A percentile compares a stretch with the other conserved stretches of the same genome.
Conservation (phyloP, 1,284 basidiomycete species). For the Cryptococcus deneoformans region DNA sequence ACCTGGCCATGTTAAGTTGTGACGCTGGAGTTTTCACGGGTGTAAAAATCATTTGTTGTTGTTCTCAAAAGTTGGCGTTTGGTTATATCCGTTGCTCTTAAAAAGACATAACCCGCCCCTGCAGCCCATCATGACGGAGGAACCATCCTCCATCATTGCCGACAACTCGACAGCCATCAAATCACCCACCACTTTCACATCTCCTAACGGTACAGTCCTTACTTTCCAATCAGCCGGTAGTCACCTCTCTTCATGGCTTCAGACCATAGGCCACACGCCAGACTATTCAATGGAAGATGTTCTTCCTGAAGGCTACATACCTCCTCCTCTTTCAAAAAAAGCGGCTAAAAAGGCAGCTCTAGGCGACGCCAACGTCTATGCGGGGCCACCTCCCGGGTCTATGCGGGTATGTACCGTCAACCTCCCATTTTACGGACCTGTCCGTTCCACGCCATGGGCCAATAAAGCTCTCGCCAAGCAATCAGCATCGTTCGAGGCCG, state of each 20-base stretch:
- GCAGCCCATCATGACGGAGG: too few species aligned
- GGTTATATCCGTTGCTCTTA: too few species aligned
- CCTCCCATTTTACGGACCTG: conserved; percentile 2
- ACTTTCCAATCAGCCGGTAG: conserved; percentile 10
- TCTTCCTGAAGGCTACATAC: background rate
- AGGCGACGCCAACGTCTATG: background rate
- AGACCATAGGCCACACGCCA: conserved; percentile 7
- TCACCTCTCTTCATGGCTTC: conserved; percentile 5
- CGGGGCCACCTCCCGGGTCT: conserved; percentile 1
- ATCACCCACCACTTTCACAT: background rate
- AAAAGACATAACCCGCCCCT: too few species aligned
- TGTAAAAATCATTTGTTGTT: too few species aligned
- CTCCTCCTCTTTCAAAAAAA: background rate
- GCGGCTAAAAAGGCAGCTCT: background rate
- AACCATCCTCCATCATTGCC: background rate
- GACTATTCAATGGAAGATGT: conserved; percentile 2
- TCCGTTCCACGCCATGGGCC: conserved; percentile 6
- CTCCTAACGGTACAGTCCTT: conserved; percentile 4
- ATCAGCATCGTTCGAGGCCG: conserved; percentile 11
- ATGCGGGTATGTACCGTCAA: conserved; percentile 10
- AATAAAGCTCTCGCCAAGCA: conserved; percentile 12
- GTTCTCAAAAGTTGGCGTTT: too few species aligned
- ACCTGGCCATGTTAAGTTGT: too few species aligned
- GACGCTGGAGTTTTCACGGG: too few species aligned
- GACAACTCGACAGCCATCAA: background rate